Conservation (phyloP, 305 asterid genomes). For the Fraxinus paxiana region DNA sequence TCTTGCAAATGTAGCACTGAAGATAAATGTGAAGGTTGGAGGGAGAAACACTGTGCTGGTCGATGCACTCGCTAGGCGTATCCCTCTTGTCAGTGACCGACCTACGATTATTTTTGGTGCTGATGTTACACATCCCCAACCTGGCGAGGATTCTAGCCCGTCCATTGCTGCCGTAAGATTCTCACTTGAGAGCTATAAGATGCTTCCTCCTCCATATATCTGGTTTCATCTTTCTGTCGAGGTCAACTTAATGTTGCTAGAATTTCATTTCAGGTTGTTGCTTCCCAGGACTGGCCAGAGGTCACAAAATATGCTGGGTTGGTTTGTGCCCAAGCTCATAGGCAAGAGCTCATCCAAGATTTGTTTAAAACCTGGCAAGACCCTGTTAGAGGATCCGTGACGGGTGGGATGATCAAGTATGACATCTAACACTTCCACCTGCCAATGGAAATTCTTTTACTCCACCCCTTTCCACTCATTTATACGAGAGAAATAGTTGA, state of each 20-base stretch:
- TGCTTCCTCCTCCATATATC: background rate
- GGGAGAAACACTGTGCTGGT: slow-evolving; percentile 89
- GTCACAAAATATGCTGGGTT: slow-evolving; percentile 87
- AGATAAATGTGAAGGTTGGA: slow-evolving; percentile 91
- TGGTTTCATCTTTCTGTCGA: background rate
- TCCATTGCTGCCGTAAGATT: slow-evolving; percentile 88
- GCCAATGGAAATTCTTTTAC: background rate
- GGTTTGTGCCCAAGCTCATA: slow-evolving; percentile 90
- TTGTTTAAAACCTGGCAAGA: slow-evolving; percentile 83
- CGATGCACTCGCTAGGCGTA: slow-evolving; percentile 79
- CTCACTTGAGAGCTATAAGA: background rate
- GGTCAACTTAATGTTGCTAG: slow-evolving; percentile 10
- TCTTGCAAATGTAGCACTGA: slow-evolving; percentile 87
- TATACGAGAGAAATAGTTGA: background rate
- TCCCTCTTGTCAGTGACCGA: slow-evolving; percentile 82
- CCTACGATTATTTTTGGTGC: slow-evolving; percentile 99
- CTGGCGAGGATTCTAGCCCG: slow-evolving; percentile 97
- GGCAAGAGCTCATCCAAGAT: slow-evolving; percentile 93
- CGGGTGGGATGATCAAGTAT: slow-evolving; percentile 98
- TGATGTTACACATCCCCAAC: slow-evolving; percentile 96
- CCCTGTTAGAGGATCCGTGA: slow-evolving; percentile 70
- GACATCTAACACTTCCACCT: background rate
- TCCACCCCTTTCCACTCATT: background rate
- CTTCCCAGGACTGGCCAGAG: slow-evolving; percentile 99
- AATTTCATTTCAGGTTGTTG: slow-evolving; percentile 68